Conservation (phyloP, 805 yeast species). For the Kluyveromyces siamensis region DNA sequence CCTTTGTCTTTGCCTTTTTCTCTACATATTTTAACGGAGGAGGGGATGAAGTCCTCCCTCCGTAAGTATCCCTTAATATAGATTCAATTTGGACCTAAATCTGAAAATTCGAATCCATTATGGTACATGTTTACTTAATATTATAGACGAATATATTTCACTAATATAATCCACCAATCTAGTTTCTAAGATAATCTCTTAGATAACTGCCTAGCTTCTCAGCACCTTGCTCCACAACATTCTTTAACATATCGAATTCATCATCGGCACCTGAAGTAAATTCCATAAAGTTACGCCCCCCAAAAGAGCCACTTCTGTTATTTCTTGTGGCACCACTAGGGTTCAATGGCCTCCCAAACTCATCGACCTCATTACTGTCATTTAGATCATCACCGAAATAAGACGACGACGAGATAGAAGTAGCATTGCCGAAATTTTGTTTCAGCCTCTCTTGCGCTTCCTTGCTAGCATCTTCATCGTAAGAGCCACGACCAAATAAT, state of each 20-base stretch:
- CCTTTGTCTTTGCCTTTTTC: neutral
- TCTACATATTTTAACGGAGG: neutral
- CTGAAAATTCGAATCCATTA: neutral
- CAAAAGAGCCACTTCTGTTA: conserved; percentile 1
- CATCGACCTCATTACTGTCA: conserved; percentile 33
- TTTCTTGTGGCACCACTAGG: conserved; percentile 27
- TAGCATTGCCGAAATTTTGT: conserved; percentile 67
- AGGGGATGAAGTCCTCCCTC: neutral
- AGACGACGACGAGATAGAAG: conserved; percentile 82
- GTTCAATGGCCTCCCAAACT: conserved; percentile 19
- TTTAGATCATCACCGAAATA: conserved; percentile 80
- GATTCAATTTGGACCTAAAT: neutral
- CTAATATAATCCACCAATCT: neutral
- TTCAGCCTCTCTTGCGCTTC: conserved; percentile 81
- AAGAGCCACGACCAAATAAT: conserved; percentile 79
- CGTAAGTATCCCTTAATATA: neutral
- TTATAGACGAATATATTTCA: neutral
- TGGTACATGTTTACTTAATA: neutral
- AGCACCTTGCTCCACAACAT: conserved; percentile 91
- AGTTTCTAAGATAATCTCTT: conserved; percentile 68
- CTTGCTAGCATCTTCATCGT: conserved; percentile 64
- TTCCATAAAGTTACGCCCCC: conserved; percentile 37
- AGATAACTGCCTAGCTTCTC: conserved; percentile 75
- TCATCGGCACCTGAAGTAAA: conserved; percentile 75
- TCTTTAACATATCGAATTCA: conserved; percentile 81